Conservation (phyloP, 352 stramenopile genomes). For the Thalassiosira oceanica region DNA sequence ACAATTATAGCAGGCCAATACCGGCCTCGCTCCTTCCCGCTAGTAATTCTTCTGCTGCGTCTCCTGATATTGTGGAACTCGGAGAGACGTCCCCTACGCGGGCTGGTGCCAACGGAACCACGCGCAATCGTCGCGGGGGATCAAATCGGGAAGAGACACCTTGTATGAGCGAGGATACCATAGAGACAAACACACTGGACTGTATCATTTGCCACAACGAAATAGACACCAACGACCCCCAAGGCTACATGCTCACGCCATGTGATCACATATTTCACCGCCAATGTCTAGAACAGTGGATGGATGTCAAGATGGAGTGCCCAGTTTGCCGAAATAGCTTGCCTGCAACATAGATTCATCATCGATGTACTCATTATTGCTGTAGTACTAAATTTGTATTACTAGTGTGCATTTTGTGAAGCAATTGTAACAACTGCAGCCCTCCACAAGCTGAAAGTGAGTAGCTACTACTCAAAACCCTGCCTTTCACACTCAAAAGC, state of each 20-base stretch:
- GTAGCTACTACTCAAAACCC: too few species aligned
- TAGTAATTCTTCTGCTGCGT: slow-evolving; percentile 26
- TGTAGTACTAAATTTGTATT: too few species aligned
- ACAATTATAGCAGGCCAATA: slow-evolving; percentile 92
- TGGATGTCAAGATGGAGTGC: slow-evolving; percentile 97
- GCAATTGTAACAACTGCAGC: too few species aligned
- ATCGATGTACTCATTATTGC: too few species aligned
- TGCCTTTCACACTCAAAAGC: too few species aligned
- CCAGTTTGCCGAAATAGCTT: slow-evolving; percentile 90
- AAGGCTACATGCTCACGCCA: slow-evolving; percentile 94
- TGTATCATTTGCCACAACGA: slow-evolving; percentile 86
- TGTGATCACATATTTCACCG: slow-evolving; percentile 95
- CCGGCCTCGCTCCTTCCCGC: slow-evolving; percentile 63
- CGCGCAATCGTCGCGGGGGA: slow-evolving; percentile 44
- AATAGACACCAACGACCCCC: slow-evolving; percentile 77
- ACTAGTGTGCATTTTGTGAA: too few species aligned
- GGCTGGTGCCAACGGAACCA: slow-evolving; percentile 21
- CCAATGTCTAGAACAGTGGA: slow-evolving; percentile 93
- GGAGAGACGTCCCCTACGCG: slow-evolving; percentile 30
- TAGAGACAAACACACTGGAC: slow-evolving; percentile 56
- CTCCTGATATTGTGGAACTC: slow-evolving; percentile 36
- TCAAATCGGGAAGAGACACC: slow-evolving; percentile 31
- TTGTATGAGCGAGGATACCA: slow-evolving; percentile 41
- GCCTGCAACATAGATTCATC: too few species aligned
- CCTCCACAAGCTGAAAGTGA: too few species aligned